phyloP scores from a whole-genome alignment of 495 filamentous ascomycete species.

The Penicillium longicatenatum region DNA sequence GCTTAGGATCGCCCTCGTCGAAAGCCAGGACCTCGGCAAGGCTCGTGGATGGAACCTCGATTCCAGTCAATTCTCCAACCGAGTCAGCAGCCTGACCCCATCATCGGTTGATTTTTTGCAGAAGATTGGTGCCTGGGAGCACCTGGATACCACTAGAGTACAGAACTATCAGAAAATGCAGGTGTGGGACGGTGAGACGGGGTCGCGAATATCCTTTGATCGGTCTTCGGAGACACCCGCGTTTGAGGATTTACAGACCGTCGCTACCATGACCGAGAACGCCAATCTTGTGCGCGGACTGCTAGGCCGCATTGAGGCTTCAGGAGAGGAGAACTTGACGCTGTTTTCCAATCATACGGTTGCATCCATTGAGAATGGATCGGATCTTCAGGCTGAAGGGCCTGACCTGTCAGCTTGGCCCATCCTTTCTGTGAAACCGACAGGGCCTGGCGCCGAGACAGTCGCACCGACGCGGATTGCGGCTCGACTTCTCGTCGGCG shows the following conservation, averaged over 20 bases:
- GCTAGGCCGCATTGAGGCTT: constrained; percentile 65
- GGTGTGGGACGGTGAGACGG: constrained; percentile 94
- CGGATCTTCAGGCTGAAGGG: constrained; percentile 56
- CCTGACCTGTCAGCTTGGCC: constrained; percentile 86
- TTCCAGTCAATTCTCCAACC: constrained; percentile 78
- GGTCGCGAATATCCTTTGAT: constrained; percentile 85
- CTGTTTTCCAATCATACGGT: constrained; percentile 77
- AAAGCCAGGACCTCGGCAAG: constrained; percentile 78
- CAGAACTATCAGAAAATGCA: constrained; percentile 91
- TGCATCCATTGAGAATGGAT: constrained; percentile 72
- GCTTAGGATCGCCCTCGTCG: constrained; percentile 85
- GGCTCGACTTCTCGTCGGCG: constrained; percentile 85
- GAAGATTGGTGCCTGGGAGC: constrained; percentile 84
- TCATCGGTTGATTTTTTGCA: constrained; percentile 71
- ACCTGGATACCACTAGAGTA: constrained; percentile 67
- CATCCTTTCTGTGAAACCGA: constrained; percentile 64
- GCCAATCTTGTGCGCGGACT: constrained; percentile 79
- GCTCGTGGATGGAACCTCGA: constrained; percentile 64
- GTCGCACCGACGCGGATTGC: constrained; percentile 53
- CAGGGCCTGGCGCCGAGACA: constrained; percentile 34
- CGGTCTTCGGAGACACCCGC: constrained; percentile 56
- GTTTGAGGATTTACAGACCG: constrained; percentile 56
- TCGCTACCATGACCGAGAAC: constrained; percentile 98
- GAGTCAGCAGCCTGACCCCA: constrained; percentile 92
- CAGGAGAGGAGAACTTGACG: constrained; percentile 61